A percentile compares a stretch with the other conserved stretches of the same genome.
phyloP scores from a whole-genome alignment of 1,139 yeast species.

The Candida labiduridarum region DNA sequence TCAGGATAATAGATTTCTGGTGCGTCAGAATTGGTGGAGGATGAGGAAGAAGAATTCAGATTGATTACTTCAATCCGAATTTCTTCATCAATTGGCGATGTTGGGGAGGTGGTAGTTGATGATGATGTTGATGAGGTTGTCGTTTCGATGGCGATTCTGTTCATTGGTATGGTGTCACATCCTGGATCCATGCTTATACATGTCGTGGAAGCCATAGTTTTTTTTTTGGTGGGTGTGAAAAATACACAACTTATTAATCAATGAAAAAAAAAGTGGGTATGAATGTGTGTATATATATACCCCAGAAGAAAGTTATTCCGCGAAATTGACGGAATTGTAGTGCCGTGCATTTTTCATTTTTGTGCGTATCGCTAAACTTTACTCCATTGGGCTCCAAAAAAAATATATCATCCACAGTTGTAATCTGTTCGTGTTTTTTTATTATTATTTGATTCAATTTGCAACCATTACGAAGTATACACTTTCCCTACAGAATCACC shows the following conservation, averaged over 20 bases:
- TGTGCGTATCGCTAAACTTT: background rate
- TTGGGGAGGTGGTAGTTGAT: background rate
- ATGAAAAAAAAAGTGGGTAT: background rate
- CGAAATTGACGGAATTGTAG: no score
- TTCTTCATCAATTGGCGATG: background rate
- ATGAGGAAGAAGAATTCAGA: background rate
- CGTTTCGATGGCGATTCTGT: constrained; percentile 6
- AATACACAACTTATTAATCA: background rate
- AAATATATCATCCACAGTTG: background rate
- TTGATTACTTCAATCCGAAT: constrained; percentile 2
- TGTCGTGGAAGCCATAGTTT: constrained; percentile 1
- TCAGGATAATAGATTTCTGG: constrained; percentile 18
- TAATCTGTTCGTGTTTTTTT: background rate
- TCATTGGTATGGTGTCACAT: background rate
- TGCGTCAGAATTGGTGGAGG: background rate
- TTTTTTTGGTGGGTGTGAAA: background rate
- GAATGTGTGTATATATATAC: background rate
- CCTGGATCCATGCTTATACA: background rate
- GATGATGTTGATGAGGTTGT: background rate
- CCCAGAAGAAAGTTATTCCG: no score
- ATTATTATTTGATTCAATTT: background rate
- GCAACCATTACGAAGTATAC: constrained; percentile 19
- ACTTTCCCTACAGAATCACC: constrained; percentile 48
- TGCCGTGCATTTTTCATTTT: background rate
- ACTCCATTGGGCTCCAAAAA: background rate